Percentiles rank a stretch among this genome's conserved stretches.
These are phyloP conservation scores for Zalaria sp. DNA, from an alignment of 2,329 filamentous ascomycete genomes.

Conservation along the genomic window DNA sequence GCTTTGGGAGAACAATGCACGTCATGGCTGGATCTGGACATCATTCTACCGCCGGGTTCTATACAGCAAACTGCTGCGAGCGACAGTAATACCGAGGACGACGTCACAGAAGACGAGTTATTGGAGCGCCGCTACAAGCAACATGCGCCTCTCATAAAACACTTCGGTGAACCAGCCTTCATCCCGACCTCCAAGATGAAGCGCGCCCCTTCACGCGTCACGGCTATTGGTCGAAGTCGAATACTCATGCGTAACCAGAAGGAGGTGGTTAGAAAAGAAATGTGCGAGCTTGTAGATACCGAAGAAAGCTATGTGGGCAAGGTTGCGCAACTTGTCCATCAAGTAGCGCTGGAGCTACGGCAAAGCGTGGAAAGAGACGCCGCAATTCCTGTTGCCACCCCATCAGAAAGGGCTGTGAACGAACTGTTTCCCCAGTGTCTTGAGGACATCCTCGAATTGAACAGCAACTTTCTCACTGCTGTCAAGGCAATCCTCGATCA, in stretches of 20 bases:
- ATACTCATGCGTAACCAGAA: conserved; percentile 73
- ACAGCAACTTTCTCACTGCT: conserved; percentile 64
- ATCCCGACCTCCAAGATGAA: conserved; percentile 73
- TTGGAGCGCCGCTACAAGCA: conserved; percentile 57
- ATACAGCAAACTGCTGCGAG: conserved; percentile 48
- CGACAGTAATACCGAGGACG: conserved; percentile 48
- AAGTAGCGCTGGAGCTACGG: conserved; percentile 68
- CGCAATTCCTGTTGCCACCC: conserved; percentile 14
- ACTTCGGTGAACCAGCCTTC: conserved; percentile 75
- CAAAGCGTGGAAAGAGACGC: conserved; percentile 48
- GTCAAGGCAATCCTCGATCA: conserved; percentile 66
- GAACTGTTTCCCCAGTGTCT: conserved; percentile 70
- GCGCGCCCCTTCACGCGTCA: conserved; percentile 76
- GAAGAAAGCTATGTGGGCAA: conserved; percentile 90
- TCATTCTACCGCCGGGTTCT: conserved; percentile 67
- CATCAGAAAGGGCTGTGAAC: conserved; percentile 31
- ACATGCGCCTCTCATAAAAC: conserved; percentile 62
- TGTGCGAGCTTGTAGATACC: conserved; percentile 82
- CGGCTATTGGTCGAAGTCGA: conserved; percentile 61
- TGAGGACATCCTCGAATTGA: conserved; percentile 67
- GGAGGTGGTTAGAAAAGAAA: conserved; percentile 69
- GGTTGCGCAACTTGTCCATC: conserved; percentile 66
- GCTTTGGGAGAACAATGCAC: conserved; percentile 71
- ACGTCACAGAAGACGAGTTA: conserved; percentile 34
- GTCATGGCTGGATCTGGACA: conserved; percentile 74